Evolutionary conservation across 192 early-diverging fungal species (phyloP), one percentile per base, ranked within the genome.

Genomic region (Mortierella antarctica): DNA sequence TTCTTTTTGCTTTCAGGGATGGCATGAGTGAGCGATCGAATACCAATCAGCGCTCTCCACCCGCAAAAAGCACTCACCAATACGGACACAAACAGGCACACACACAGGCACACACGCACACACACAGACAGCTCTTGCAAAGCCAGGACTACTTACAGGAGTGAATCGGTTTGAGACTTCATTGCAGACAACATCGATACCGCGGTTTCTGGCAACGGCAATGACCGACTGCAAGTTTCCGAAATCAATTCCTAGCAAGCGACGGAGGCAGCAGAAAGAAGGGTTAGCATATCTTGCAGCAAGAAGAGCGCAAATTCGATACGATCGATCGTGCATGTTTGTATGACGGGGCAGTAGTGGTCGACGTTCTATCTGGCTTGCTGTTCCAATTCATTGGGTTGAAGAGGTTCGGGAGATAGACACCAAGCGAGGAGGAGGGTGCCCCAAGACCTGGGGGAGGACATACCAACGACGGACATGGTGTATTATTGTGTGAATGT

Each of bases 111-210:
- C 31, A 31, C 31, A 31, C 31, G 3, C 31, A 31, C 1, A 3
- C 31, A 62, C 21, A n/a, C 17, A 57, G 20, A 51, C 0, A 63
- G 42, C 10, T 13, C 39, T 54, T 0, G 53, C 11, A 49, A 52
- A 23, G 50, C 2, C 7, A 57, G 6, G 31, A 62, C 56, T 15
- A 92, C 94, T 89, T 91, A 95, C 89, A 11, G 98, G 98, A 31
- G 98, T 99, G 52, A 95, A 92, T 63, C 98, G 89, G 89, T 98
- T 97, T 45, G 96, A 97, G 46, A 96, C 96, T 85, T 99, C 98
- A 86, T 99, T 99, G 70, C 87, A 88, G 73, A 99, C 93, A 63
- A 99, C 95, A 83, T 99, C 98, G 83, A 99, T 98, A 80, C 98
- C 98, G 70, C 96, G 93, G 88, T 99, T 99, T 82, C 98, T 88